A percentile compares a stretch with the other conserved stretches of the same genome.
These are phyloP conservation scores for Cladosporium austrohemisphaericum DNA, from an alignment of 2,329 filamentous ascomycete genomes.

Conservation along the genomic window DNA sequence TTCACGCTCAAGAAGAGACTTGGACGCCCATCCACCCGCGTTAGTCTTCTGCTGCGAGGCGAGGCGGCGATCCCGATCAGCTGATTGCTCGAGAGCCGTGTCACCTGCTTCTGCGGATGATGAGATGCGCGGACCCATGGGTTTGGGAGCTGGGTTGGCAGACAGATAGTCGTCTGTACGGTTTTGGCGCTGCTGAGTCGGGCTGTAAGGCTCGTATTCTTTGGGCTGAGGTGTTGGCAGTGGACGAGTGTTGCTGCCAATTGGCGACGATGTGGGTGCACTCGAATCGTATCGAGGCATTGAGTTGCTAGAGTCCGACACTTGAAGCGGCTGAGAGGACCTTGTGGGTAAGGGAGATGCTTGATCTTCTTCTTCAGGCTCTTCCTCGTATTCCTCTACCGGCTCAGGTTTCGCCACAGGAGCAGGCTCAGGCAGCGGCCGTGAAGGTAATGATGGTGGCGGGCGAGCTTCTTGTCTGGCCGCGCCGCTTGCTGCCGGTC, in stretches of 20 bases:
- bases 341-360: conserved; percentile 2
- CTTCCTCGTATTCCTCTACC: not conserved
- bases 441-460: conserved; percentile 35
- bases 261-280: conserved; percentile 19
- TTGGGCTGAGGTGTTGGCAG: conserved; percentile 25
- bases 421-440: conserved; percentile 47
- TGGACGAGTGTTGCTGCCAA: conserved; percentile 24
- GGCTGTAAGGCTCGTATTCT: conserved; percentile 22
- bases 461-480: conserved; percentile 27
- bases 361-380: conserved; percentile 11
- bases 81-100: conserved; percentile 45
- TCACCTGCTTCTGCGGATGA: conserved; percentile 48
- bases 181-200: conserved; percentile 29
- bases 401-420: not conserved
- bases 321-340: conserved; percentile 15
- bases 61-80: conserved; percentile 58
- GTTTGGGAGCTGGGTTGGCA: conserved; percentile 51
- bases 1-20: conserved; percentile 71
- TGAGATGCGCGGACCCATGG: conserved; percentile 35
- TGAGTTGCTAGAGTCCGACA: conserved; percentile 18
- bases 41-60: conserved; percentile 60
- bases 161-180: conserved; percentile 59
- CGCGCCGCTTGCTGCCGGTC: conserved; percentile 15
- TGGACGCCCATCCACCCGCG: conserved; percentile 60
- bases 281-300: conserved; percentile 16